These are phyloP conservation scores for Umbelopsis ramanniana DNA, from an alignment of 192 early-diverging fungal species.

Conservation along the genomic window DNA sequence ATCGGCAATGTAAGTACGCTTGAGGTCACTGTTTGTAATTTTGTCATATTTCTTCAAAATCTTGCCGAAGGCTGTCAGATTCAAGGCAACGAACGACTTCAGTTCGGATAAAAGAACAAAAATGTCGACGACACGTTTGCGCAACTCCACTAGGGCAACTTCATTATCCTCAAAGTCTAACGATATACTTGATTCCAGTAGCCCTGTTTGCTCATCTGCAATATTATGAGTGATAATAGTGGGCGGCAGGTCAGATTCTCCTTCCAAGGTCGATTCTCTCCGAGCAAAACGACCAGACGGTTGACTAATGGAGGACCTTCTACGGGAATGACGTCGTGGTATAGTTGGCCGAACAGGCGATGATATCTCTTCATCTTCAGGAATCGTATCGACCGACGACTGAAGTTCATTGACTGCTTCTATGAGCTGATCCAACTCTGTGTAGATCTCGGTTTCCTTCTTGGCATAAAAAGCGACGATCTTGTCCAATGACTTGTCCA, in stretches of 20 bases:
- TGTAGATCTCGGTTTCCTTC: conserved; percentile 81
- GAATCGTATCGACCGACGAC: neutral
- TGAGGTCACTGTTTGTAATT: conserved; percentile 77
- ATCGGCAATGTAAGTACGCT: conserved; percentile 69
- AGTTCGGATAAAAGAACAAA: conserved; percentile 87
- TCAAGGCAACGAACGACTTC: conserved; percentile 85
- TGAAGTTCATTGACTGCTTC: conserved; percentile 11
- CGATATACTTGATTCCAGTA: neutral
- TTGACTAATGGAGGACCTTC: conserved; percentile 17
- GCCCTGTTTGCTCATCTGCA: conserved; percentile 23
- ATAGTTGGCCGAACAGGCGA: neutral
- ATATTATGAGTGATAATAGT: conserved; percentile 42
- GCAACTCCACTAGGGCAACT: conserved; percentile 15
- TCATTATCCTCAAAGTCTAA: conserved; percentile 1
- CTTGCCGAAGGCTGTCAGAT: conserved; percentile 92
- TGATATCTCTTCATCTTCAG: conserved; percentile 15
- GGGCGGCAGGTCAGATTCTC: conserved; percentile 37
- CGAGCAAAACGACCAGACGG: conserved; percentile 29
- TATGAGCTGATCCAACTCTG: conserved; percentile 65
- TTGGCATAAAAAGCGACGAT: conserved; percentile 82
- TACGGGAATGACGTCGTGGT: conserved; percentile 2
- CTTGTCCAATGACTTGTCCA: conserved; percentile 86
- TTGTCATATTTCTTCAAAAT: conserved; percentile 99
- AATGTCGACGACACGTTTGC: conserved; percentile 65
- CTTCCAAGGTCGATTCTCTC: conserved; percentile 37